Base-by-base conservation (phyloP, 805 yeast species). In the Pichia deserticola region DNA sequence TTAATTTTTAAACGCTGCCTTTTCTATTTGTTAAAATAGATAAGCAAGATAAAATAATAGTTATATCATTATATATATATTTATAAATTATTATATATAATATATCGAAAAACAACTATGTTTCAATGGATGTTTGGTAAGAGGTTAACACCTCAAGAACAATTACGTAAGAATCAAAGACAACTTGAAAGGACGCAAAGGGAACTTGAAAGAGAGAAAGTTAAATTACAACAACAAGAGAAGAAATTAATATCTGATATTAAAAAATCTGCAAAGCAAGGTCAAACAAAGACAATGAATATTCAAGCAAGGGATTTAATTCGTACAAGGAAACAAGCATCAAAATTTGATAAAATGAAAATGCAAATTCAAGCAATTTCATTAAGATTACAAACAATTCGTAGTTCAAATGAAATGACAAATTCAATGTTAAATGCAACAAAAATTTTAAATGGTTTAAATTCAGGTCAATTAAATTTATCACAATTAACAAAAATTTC, bases 81-180 rank as follows among this genome's bases (percentile, higher is more conserved):
- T n/a, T n/a, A n/a, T n/a, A n/a, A n/a, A n/a, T n/a, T n/a, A n/a
- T n/a, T n/a, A n/a, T n/a, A n/a, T n/a, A n/a, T n/a, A n/a, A n/a
- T n/a, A n/a, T n/a, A n/a, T n/a, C n/a, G n/a, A n/a, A n/a, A n/a
- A n/a, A 32, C 15, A 29, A 13, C 3, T 20, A 65, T 84, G 59
- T 78, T 93, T 57, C 95, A 90, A 61, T 93, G 98, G 98, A 89
- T 87, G 30, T 93, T 93, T 70, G 99, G 99, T 9, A 87, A 89
- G 75, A 79, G 84, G 63, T 71, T 86, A 54, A 89, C 98, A 44
- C 98, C 99, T 10, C 97, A 90, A 64, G 99, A 93, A 69, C 78
- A 89, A 65, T 78, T 93, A 64, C 81, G 97, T 55, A 92, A 82
- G 81, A 95, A 93, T 68, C 99, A 95, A 72, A 73, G 99, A 50